Base-by-base conservation (phyloP, 768 basidiomycete genomes). In the Russula compacta region DNA sequence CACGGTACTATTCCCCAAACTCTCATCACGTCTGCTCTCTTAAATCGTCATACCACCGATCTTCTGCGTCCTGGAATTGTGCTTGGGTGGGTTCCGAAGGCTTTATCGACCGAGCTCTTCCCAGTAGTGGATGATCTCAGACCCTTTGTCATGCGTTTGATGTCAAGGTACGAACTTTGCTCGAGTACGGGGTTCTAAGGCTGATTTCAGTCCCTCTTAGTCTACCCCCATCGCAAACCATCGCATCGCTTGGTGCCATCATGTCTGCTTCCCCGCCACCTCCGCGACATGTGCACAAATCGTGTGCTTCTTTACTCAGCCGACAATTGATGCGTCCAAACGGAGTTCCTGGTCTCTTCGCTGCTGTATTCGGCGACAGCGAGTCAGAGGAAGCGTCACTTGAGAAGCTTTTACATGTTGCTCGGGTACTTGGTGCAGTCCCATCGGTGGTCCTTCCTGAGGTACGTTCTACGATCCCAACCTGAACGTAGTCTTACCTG, bases 71-170 rank as follows among this genome's bases (percentile, higher is more conserved):
- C 85, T 9, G 77, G 82, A 35, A 76, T 91, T 6, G 71, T 80
- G 9, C 72, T 92, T 8, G 90, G 86, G 2, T 92, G 89, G 89
- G 75, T 89, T 8, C 87, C 86, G 5, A 83, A 80, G 67, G 73
- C 77, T 0, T 68, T 78, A 9, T 71, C 75, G 6, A 70, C 73
- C 0, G 74, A 78, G 14, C 64, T 72, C 0, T 68, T 73, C 35
- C 74, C 71, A n/a, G 69, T 77, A 38, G 64, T 79, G 24, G 78
- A 84, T 58, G 69, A 74, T 49, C 68, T 84, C 15, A 79, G 83
- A 5, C 79, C 82, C 1, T 65, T 77, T 38, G 75, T 80, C 3
- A 75, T 83, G 66, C 83, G 81, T 57, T 70, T 91, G 24, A 72
- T 90, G 43, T 77, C 78, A 64, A 76, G 80, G 89, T 90, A 75